Conservation (phyloP, 2,329 filamentous ascomycete species). For the Sordariomycetes sp. region DNA sequence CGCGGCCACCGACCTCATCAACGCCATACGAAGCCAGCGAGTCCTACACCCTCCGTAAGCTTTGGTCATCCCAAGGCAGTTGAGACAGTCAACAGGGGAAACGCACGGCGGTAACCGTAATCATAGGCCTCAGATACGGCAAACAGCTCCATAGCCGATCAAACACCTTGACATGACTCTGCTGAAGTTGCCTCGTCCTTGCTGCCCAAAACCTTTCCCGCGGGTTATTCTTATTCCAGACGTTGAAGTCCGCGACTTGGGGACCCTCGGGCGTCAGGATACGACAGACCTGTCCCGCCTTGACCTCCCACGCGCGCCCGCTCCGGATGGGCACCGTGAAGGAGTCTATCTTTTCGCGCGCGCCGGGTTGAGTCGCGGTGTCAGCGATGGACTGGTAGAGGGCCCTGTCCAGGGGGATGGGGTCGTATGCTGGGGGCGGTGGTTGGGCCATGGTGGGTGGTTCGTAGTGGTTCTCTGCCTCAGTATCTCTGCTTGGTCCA, state of each 20-base stretch:
- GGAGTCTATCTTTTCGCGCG: conserved; percentile 26
- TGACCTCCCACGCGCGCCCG: conserved; percentile 59
- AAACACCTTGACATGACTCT: conserved; percentile 56
- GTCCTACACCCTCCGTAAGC: conserved; percentile 28
- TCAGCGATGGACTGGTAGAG: conserved; percentile 45
- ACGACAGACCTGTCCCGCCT: conserved; percentile 53
- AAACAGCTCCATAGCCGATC: conserved; percentile 69
- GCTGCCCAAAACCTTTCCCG: conserved; percentile 68
- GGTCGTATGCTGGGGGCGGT: neutral
- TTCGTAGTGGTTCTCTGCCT: neutral
- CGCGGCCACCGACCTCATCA: conserved; percentile 49
- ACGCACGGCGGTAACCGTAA: conserved; percentile 42
- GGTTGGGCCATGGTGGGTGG: neutral
- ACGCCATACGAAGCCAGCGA: conserved; percentile 47
- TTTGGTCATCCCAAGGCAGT: too few relatives aligned
- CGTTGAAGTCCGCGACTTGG: conserved; percentile 57
- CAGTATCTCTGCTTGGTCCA: too few relatives aligned
- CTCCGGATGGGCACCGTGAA: conserved; percentile 62
- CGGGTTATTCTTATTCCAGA: conserved; percentile 46
- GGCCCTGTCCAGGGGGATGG: conserved; percentile 18
- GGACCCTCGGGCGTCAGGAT: conserved; percentile 66
- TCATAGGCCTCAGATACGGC: conserved; percentile 63
- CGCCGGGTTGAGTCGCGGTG: conserved; percentile 21
- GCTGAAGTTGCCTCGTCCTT: conserved; percentile 66
- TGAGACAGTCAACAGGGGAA: neutral